Evolutionary conservation across 2,329 filamentous ascomycete species (phyloP), one percentile per base, ranked within the genome.

Genomic region (Fusarium albidum): DNA sequence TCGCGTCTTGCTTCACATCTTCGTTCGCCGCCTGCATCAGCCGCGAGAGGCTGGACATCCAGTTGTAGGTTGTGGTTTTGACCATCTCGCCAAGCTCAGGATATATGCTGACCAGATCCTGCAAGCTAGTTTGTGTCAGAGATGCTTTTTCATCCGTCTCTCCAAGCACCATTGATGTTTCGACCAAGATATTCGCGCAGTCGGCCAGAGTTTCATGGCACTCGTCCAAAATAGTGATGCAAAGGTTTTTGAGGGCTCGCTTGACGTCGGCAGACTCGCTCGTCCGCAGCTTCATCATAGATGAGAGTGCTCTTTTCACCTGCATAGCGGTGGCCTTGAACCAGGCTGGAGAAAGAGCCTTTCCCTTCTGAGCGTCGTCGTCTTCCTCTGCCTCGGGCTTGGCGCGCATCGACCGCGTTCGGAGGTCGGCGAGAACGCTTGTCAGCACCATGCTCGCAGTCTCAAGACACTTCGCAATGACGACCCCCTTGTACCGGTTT

Each of bases 1-100:
- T 82, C 3, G 88, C 86, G 49, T 83, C 82, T 56, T 86, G 81
- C 70, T 96, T 96, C 25, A 82, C 78, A n/a, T 80, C 80, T 63
- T 96, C 92, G 65, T 98, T 92, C 61, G 87, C 89, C 9, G 87
- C 85, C 69, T 94, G 91, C 86, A 97, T 93, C 12, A 91, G 74
- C 13, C 92, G 84, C 6, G 94, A 88, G 14, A 99, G 81, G 33
- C 91, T 88, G 3, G 85, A 84, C 18, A 93, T 82, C 92, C 93
- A 97, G 45, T 86, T 87, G 70, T 94, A 90, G 1, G 96, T 79
- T 1, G 84, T 88, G 25, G 81, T 82, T 63, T 91, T 90, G 21
- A 94, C 76, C 3, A 83, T 76, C 17, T 89, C 85, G 4, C 81
- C 75, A 3, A 93, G 78, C 41, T 82, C 77, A 2, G 81, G 74